phyloP scores from a whole-genome alignment of 1,284 basidiomycete species.

The Leccinum brunneo-olivaceum region DNA sequence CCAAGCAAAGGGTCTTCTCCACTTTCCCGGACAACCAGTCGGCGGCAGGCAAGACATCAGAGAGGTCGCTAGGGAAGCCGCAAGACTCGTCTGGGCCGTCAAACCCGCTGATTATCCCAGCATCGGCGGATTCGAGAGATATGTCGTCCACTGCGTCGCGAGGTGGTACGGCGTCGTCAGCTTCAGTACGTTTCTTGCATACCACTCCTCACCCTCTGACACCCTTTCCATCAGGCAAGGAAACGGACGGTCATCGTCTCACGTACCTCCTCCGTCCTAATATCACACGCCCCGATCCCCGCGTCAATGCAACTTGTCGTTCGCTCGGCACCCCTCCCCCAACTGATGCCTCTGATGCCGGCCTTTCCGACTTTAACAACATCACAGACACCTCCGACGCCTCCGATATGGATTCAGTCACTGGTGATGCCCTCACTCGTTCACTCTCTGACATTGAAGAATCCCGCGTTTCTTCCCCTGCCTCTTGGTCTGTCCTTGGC shows the following conservation, averaged over 20 bases:
- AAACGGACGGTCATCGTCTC: conserved; percentile 51
- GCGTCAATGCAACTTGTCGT: neutral
- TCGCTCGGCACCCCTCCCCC: conserved; percentile 62
- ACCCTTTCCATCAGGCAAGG: conserved; percentile 53
- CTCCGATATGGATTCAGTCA: conserved; percentile 18
- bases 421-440: conserved; percentile 9
- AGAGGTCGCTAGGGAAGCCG: conserved; percentile 59
- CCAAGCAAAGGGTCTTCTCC: conserved; percentile 22
- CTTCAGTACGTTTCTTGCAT: conserved; percentile 59
- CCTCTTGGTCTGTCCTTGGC: conserved; percentile 18
- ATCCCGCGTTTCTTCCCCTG: conserved; percentile 22
- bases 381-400: no score
- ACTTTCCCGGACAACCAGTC: conserved; percentile 39
- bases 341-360: conserved; percentile 52
- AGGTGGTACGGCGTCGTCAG: conserved; percentile 72
- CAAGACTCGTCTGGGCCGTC: conserved; percentile 66
- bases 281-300: conserved; percentile 49
- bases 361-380: conserved; percentile 13
- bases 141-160: conserved; percentile 75
- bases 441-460: conserved; percentile 27
- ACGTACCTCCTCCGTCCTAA: conserved; percentile 77
- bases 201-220: neutral
- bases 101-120: conserved; percentile 11
- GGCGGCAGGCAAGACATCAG: conserved; percentile 48
- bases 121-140: conserved; percentile 63